Evolutionary conservation across 1,284 basidiomycete genomes (phyloP).

Genomic region (Fomitopsis pinicola): DNA sequence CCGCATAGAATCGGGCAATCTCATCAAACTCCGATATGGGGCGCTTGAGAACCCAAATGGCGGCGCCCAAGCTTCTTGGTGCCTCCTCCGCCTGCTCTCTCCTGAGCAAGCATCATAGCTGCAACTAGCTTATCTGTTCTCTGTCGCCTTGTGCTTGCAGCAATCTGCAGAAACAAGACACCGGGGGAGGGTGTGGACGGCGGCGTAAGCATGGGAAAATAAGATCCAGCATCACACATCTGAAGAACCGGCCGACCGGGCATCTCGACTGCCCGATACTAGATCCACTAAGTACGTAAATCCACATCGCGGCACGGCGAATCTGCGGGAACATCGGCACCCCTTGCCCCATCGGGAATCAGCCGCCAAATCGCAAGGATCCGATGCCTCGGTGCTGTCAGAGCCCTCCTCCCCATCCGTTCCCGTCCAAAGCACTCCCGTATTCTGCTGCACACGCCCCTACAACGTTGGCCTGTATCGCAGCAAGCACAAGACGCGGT

Average conservation of each 20-base stretch:
- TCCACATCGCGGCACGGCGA: slow-evolving; percentile 23
- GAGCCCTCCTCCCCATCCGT: background rate
- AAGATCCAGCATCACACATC: slow-evolving; percentile 27
- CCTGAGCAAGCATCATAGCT: background rate
- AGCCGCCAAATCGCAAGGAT: slow-evolving; percentile 8
- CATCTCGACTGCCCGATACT: slow-evolving; percentile 27
- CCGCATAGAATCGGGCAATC: slow-evolving; percentile 14
- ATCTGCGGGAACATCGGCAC: slow-evolving; percentile 24
- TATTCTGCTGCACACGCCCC: no score
- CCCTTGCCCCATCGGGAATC: slow-evolving; percentile 16
- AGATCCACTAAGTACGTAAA: slow-evolving; percentile 27
- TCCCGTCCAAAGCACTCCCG: background rate
- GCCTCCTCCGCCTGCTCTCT: background rate
- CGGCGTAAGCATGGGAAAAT: background rate
- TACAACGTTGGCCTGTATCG: background rate
- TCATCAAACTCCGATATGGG: slow-evolving; percentile 4
- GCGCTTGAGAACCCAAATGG: background rate
- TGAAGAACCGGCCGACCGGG: slow-evolving; percentile 25
- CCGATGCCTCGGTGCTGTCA: background rate
- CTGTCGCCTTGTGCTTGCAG: no score
- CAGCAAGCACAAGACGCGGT: background rate
- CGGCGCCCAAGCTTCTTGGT: background rate
- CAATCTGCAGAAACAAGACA: background rate
- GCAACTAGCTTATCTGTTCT: no score
- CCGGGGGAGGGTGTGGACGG: background rate